Evolutionary conservation across 108 stramenopile genomes (phyloP).

Genomic region (Cyclotella distinguenda): DNA sequence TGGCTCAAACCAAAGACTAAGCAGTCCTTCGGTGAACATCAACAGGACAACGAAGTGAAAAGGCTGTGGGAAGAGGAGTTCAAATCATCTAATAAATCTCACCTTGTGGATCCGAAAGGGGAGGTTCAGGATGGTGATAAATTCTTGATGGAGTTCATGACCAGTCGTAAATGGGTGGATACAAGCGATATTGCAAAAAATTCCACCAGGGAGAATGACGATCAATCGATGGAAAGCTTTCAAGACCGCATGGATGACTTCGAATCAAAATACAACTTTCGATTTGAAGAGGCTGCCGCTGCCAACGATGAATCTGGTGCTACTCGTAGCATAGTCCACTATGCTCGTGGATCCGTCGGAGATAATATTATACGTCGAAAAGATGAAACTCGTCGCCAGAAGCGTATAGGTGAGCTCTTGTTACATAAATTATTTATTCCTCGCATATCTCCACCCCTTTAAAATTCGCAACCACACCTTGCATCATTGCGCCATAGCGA

Average conservation of each 20-base stretch:
- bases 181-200: slow-evolving; percentile 13
- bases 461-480: too few species aligned
- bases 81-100: slow-evolving; percentile 46
- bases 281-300: slow-evolving; percentile 94
- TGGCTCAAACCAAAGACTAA: slow-evolving; percentile 45
- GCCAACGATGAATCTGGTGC: slow-evolving; percentile 59
- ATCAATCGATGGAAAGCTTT: slow-evolving; percentile 75
- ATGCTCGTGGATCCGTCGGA: slow-evolving; percentile 65
- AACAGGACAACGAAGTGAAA: slow-evolving; percentile 58
- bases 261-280: slow-evolving; percentile 98
- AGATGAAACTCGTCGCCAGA: slow-evolving; percentile 89
- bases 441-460: too few species aligned
- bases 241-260: slow-evolving; percentile 91
- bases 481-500: too few species aligned
- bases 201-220: slow-evolving; percentile 23
- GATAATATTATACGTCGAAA: slow-evolving; percentile 84
- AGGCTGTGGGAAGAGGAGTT: slow-evolving; percentile 62
- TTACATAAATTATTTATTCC: too few species aligned
- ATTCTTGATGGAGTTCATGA: slow-evolving; percentile 82
- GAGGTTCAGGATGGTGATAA: slow-evolving; percentile 89
- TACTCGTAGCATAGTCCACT: slow-evolving; percentile 66
- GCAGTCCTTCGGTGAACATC: neutral
- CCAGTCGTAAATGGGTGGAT: slow-evolving; percentile 82
- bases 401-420: slow-evolving; percentile 83
- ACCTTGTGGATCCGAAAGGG: slow-evolving; percentile 78